Evolutionary conservation across 805 yeast species (phyloP), one percentile per base, ranked within the genome.

Genomic region (Yarrowia sp.): DNA sequence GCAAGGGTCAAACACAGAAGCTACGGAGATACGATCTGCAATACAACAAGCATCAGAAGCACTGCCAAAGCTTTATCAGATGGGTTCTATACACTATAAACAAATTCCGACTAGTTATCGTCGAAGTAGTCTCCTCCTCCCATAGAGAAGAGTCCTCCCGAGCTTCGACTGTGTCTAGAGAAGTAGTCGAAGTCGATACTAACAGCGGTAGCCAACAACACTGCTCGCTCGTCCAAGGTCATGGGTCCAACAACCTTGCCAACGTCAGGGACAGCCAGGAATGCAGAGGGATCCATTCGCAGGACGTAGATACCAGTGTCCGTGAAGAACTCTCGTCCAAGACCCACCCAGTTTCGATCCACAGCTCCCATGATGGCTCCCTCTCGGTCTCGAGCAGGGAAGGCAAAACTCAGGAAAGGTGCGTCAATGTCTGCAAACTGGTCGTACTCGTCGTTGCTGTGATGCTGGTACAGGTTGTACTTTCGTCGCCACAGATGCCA

Each of bases 151-250:
- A 53, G 19, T 25, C 53, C 67, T 64, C 63, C 65, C 27, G 81
- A 80, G 21, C 80, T 79, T 36, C 84, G 79, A 18, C 93, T 85
- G 72, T 92, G 97, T 72, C 98, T 81, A n/a, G 97, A 89, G 74
- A 94, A 94, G 75, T 92, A 94, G 74, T 94, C 99, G 73, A 90
- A 94, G 73, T 94, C 99, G 64, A 94, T 87, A 63, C 96, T 87
- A 1, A 94, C 86, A 0, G 97, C 96, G 64, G 87, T 88, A 0
- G 90, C 96, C 62, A 94, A 77, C 72, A 94, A 70, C 0, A 91
- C 84, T 0, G 97, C 97, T 66, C 96, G 82, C 73, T 94, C 88
- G 71, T 88, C 96, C 42, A 90, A 74, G 4, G 86, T 81, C 73
- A 94, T 73, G 1, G 79, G 71, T 9, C 71, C 47, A 21, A 27